A percentile compares a stretch with the other conserved stretches of the same genome.
Evolutionary conservation across 805 yeast species (phyloP).

Genomic region (Wickerhamomyces ciferrii): DNA sequence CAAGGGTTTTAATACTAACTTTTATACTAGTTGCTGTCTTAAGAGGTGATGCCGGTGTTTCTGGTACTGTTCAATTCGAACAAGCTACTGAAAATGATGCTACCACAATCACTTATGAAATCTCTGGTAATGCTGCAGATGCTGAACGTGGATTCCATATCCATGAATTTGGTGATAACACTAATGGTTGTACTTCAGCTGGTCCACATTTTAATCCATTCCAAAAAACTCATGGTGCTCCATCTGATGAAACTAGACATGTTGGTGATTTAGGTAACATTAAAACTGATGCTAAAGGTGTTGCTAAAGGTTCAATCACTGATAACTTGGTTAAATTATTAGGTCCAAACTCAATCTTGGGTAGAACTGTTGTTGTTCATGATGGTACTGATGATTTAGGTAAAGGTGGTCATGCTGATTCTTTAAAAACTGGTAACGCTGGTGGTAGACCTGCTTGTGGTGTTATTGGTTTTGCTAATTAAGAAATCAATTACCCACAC

Average conservation of each 20-base stretch:
- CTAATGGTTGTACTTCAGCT: conserved; percentile 98
- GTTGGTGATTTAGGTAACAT: conserved; percentile 98
- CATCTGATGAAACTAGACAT: conserved; percentile 75
- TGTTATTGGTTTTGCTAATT: conserved; percentile 62
- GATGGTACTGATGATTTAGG: conserved; percentile 92
- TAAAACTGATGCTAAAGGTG: conserved; percentile 79
- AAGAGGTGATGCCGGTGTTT: conserved; percentile 89
- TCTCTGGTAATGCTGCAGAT: conserved; percentile 82
- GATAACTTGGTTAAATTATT: conserved; percentile 75
- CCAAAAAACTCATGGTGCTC: conserved; percentile 86
- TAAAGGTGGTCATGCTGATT: conserved; percentile 87
- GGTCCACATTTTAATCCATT: conserved; percentile 98
- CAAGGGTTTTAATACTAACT: not conserved
- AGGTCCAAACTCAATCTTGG: conserved; percentile 84
- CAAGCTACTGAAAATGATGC: conserved; percentile 77
- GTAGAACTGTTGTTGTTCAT: conserved; percentile 95
- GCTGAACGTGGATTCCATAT: conserved; percentile 96
- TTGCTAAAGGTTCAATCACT: conserved; percentile 84
- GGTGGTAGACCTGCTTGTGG: conserved; percentile 99
- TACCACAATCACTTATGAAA: conserved; percentile 84
- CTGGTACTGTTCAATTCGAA: conserved; percentile 84
- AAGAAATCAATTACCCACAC: not conserved
- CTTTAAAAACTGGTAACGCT: conserved; percentile 94
- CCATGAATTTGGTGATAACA: conserved; percentile 97
- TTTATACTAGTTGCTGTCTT: conserved; percentile 75